phyloP scores from a whole-genome alignment of 2,329 filamentous ascomycete genomes.

The Phymatotrichopsis omnivora region DNA sequence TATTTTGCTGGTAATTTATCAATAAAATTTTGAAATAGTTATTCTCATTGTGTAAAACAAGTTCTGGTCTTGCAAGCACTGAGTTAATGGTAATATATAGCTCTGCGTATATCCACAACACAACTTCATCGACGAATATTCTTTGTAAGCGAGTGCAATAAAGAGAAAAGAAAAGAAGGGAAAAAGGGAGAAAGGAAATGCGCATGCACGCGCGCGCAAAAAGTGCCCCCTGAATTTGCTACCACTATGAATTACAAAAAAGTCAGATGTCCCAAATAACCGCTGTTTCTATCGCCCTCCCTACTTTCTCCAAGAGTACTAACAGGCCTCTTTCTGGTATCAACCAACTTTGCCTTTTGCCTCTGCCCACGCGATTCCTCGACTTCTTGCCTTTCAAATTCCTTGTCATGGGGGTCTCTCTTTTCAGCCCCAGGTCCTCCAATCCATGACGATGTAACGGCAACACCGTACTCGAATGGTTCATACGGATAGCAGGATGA shows the following conservation, averaged over 20 bases:
- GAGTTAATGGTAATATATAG: too few relatives aligned
- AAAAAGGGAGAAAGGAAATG: constrained; percentile 1
- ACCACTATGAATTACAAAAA: constrained; percentile 16
- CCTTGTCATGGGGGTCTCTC: constrained; percentile 18
- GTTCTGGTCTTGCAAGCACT: too few relatives aligned
- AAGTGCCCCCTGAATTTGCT: constrained; percentile 2
- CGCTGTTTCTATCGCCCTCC: constrained; percentile 16
- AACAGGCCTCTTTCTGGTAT: constrained; percentile 22
- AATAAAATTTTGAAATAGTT: too few relatives aligned
- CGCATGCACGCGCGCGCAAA: background rate
- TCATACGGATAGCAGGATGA: constrained; percentile 25
- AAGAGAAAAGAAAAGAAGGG: background rate
- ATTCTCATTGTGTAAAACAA: too few relatives aligned
- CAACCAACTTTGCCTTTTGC: constrained; percentile 22
- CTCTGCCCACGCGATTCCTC: constrained; percentile 10
- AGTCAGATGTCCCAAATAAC: constrained; percentile 18
- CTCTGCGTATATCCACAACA: too few relatives aligned
- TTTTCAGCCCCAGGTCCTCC: constrained; percentile 12
- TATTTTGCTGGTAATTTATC: too few relatives aligned
- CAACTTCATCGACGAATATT: background rate
- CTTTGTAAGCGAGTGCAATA: constrained; percentile 1
- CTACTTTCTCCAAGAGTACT: constrained; percentile 19
- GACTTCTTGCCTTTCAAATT: background rate
- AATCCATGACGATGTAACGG: constrained; percentile 20
- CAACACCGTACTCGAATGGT: constrained; percentile 24